These are phyloP conservation scores for Dysphania ambrosioides DNA, from an alignment of 148 eudicot species.

Conservation along the genomic window DNA sequence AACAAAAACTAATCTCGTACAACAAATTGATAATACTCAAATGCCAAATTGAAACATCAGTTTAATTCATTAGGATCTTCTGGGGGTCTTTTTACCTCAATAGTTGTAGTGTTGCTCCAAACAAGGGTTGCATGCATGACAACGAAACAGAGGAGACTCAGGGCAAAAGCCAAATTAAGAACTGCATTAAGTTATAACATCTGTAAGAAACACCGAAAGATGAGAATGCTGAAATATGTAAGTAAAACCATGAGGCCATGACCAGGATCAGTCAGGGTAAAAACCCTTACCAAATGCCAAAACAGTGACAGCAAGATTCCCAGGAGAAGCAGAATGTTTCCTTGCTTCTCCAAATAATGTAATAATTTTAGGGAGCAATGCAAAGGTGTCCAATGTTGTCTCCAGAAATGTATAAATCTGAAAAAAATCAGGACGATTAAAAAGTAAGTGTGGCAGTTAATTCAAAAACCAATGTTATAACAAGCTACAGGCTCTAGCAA, in stretches of 20 bases:
- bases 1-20: background rate
- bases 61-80: no score
- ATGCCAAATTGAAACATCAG: background rate
- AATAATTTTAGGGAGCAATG: conserved; percentile 66
- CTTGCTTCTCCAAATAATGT: conserved; percentile 55
- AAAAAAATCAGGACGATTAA: conserved; percentile 15
- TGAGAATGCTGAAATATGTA: conserved; percentile 32
- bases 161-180: conserved; percentile 78
- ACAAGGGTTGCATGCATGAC: conserved; percentile 78
- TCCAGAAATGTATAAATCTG: conserved; percentile 82
- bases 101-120: conserved; percentile 81
- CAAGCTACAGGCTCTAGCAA: background rate
- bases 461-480: background rate
- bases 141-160: conserved; percentile 83
- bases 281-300: conserved; percentile 68
- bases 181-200: conserved; percentile 74
- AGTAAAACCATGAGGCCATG: conserved; percentile 5
- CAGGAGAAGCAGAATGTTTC: conserved; percentile 51
- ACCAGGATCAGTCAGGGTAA: conserved; percentile 4
- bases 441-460: background rate
- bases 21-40: background rate
- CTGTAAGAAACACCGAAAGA: conserved; percentile 44
- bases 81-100: conserved; percentile 52
- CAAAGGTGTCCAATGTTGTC: conserved; percentile 62
- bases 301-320: conserved; percentile 66